Evolutionary conservation across 1,284 basidiomycete genomes (phyloP).

Genomic region (Quambalaria eucalypti): DNA sequence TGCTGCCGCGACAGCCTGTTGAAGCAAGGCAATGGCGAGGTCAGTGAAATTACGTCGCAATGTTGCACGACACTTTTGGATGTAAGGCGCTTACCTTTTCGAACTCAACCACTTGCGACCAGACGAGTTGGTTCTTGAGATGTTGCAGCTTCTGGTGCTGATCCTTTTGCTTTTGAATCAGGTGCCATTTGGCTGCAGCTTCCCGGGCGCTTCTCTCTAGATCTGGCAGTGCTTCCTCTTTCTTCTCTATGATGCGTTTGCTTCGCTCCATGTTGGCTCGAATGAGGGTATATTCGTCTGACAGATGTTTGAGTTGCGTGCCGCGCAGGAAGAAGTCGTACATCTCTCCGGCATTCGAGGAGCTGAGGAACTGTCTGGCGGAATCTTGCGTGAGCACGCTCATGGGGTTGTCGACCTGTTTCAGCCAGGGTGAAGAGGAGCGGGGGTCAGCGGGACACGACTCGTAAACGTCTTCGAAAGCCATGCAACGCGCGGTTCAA

Average conservation of each 20-base stretch:
- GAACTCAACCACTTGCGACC: conserved; percentile 76
- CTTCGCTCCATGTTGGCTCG: conserved; percentile 46
- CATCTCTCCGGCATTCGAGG: conserved; percentile 73
- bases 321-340: conserved; percentile 86
- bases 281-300: conserved; percentile 73
- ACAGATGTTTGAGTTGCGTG: conserved; percentile 79
- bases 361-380: conserved; percentile 75
- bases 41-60: too few relatives aligned
- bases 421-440: too few relatives aligned
- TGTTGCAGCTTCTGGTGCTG: conserved; percentile 61
- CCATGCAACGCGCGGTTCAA: too few relatives aligned
- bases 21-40: too few relatives aligned
- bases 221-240: conserved; percentile 63
- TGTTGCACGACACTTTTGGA: too few relatives aligned
- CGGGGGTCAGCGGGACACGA: too few relatives aligned
- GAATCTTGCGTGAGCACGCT: conserved; percentile 59
- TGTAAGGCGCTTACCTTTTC: too few relatives aligned
- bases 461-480: neutral
- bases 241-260: conserved; percentile 27
- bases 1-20: too few relatives aligned
- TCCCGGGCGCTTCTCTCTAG: conserved; percentile 58
- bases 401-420: conserved; percentile 95
- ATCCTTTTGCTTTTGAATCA: conserved; percentile 64
- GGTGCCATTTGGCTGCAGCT: conserved; percentile 59
- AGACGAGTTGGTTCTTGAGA: conserved; percentile 73